Evolutionary conservation across 305 asterid species (phyloP).

Genomic region (Solanum hybrid): DNA sequence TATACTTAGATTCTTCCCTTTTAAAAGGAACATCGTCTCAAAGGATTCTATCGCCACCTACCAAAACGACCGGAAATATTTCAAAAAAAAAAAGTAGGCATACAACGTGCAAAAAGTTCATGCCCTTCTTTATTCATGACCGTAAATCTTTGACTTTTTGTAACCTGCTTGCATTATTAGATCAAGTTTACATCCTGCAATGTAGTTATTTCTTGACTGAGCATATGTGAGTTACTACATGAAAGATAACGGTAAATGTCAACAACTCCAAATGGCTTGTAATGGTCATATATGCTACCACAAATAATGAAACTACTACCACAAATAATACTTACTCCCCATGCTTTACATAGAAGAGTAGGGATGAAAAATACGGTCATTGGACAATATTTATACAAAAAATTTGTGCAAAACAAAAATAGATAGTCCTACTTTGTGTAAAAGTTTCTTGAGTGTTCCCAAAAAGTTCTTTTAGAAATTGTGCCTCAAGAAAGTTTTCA

Average conservation of each 20-base stretch:
- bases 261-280: background rate
- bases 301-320: background rate
- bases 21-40: background rate
- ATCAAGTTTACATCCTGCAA: background rate
- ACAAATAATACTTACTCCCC: background rate
- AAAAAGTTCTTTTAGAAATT: background rate
- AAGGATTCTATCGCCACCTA: background rate
- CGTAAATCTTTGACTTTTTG: background rate
- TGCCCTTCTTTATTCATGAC: background rate
- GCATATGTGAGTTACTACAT: background rate
- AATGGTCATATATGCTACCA: background rate
- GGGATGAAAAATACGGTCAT: background rate
- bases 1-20: background rate
- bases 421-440: background rate
- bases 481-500: background rate
- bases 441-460: background rate
- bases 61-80: background rate
- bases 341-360: background rate
- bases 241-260: background rate
- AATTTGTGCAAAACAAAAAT: background rate
- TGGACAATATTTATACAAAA: background rate
- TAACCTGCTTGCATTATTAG: background rate
- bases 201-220: background rate
- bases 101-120: background rate
- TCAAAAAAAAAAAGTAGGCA: background rate